A percentile compares a stretch with the other conserved stretches of the same genome.
These are phyloP conservation scores for Alternaria incomplexa DNA, from an alignment of 2,329 filamentous ascomycete genomes.

Conservation along the genomic window DNA sequence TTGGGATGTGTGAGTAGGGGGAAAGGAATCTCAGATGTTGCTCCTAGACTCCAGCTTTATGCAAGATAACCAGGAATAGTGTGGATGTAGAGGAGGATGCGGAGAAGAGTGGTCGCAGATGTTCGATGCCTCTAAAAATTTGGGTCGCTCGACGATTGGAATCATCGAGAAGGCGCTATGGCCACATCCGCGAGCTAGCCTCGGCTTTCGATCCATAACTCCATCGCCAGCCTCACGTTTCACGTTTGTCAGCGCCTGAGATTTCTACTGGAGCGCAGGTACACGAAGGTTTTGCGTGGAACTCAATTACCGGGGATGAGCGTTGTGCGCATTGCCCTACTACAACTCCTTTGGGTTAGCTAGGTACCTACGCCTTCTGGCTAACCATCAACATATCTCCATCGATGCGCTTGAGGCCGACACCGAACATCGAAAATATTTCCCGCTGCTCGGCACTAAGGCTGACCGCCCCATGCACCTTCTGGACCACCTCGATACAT, in stretches of 20 bases:
- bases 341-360: not conserved
- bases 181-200: conserved; percentile 10
- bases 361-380: not conserved
- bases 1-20: conserved; percentile 25
- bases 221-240: conserved; percentile 2
- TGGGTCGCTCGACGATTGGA: conserved; percentile 11
- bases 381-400: conserved; percentile 18
- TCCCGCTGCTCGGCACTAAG: not conserved
- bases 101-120: conserved; percentile 21
- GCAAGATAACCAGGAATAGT: conserved; percentile 40
- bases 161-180: conserved; percentile 20
- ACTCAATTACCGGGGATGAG: not conserved
- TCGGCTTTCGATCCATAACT: conserved; percentile 11
- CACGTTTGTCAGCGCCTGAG: not conserved
- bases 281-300: not conserved
- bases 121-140: conserved; percentile 13
- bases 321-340: not conserved
- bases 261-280: not conserved
- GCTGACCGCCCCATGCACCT: not conserved
- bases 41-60: conserved; percentile 47
- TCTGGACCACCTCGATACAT: conserved; percentile 8
- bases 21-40: conserved; percentile 35
- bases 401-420: conserved; percentile 5
- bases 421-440: conserved; percentile 1
- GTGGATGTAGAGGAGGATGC: conserved; percentile 28